These are phyloP conservation scores for Rubus parviflorus DNA, from an alignment of 306 rosid species.

Conservation along the genomic window DNA sequence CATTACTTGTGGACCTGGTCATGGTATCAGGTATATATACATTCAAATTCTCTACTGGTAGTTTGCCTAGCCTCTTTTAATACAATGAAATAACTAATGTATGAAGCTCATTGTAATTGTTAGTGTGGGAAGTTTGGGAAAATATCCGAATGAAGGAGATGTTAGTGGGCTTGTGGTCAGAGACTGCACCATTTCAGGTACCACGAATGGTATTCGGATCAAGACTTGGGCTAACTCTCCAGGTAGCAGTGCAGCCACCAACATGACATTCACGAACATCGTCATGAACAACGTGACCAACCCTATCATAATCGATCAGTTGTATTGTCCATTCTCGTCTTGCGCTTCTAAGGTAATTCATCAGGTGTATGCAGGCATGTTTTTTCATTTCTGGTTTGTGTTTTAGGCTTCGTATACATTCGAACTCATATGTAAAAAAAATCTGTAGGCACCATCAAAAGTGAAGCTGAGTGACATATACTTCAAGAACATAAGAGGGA, in stretches of 20 bases:
- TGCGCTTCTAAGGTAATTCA: constrained; percentile 38
- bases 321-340: constrained; percentile 42
- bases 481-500: constrained; percentile 53
- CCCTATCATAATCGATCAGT: constrained; percentile 52
- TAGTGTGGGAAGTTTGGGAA: constrained; percentile 57
- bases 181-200: constrained; percentile 42
- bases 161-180: constrained; percentile 42
- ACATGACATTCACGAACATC: constrained; percentile 50
- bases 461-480: constrained; percentile 53
- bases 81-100: background rate
- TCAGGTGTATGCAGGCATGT: background rate
- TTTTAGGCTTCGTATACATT: background rate
- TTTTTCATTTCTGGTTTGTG: background rate
- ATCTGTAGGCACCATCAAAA: constrained; percentile 37
- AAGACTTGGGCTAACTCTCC: constrained; percentile 57
- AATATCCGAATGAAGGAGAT: constrained; percentile 42
- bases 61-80: background rate
- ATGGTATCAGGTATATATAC: constrained; percentile 42
- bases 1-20: constrained; percentile 52
- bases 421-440: background rate
- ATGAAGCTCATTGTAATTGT: background rate
- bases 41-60: background rate
- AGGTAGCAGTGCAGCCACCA: constrained; percentile 40
- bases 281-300: constrained; percentile 53
- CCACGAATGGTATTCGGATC: constrained; percentile 49